phyloP scores from a whole-genome alignment of 192 early-diverging fungal species.

The Podila epicladia region DNA sequence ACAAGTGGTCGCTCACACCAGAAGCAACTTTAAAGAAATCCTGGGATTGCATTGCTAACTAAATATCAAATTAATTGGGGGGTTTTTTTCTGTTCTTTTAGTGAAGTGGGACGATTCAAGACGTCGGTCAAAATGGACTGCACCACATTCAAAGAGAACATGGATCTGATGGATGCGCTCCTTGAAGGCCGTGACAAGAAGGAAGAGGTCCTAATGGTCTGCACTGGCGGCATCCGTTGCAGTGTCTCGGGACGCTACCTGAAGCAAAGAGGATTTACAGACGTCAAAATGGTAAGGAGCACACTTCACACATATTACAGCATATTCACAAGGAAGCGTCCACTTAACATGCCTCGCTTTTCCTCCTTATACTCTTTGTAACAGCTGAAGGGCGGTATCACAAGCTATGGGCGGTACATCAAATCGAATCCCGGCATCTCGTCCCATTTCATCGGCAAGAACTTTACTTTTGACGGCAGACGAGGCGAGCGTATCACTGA shows the following conservation, averaged over 20 bases:
- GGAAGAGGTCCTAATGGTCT: constrained; percentile 44
- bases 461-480: constrained; percentile 85
- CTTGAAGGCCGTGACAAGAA: constrained; percentile 30
- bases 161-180: constrained; percentile 39
- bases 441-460: constrained; percentile 77
- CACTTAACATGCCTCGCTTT: neutral
- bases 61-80: too few relatives aligned
- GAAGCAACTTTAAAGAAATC: too few relatives aligned
- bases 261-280: constrained; percentile 65
- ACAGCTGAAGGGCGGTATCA: constrained; percentile 75
- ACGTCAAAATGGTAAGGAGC: constrained; percentile 63
- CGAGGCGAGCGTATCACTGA: constrained; percentile 74
- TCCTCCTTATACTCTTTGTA: neutral
- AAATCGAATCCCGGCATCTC: constrained; percentile 38
- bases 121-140: constrained; percentile 47
- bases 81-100: neutral
- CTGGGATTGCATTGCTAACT: neutral
- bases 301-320: neutral
- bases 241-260: constrained; percentile 80
- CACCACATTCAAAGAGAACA: constrained; percentile 40
- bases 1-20: too few relatives aligned
- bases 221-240: constrained; percentile 79
- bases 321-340: neutral
- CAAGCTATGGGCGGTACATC: constrained; percentile 77
- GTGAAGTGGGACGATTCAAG: constrained; percentile 40